Evolutionary conservation across 768 basidiomycete genomes (phyloP).

Genomic region (Collybia sp.): DNA sequence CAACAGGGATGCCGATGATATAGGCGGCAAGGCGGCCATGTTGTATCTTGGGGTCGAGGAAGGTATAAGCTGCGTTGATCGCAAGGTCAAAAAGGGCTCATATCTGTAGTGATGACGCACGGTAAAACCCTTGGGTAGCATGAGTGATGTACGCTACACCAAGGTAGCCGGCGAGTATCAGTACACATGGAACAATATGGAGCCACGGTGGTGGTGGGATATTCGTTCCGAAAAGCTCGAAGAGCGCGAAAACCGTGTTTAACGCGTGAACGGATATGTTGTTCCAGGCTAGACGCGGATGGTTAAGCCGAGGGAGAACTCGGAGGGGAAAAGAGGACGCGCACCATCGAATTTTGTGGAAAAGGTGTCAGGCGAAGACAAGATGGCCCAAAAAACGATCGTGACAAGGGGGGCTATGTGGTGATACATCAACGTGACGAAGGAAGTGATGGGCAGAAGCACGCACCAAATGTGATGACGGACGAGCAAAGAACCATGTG

Average conservation of each 20-base stretch:
- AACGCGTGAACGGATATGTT: conserved; percentile 59
- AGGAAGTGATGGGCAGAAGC: neutral
- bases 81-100: neutral
- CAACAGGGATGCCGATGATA: conserved; percentile 55
- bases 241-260: conserved; percentile 51
- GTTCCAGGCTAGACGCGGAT: conserved; percentile 39
- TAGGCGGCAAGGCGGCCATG: conserved; percentile 49
- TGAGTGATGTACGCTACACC: conserved; percentile 66
- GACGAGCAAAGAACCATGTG: conserved; percentile 52
- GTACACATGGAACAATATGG: conserved; percentile 37
- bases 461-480: conserved; percentile 54
- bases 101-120: conserved; percentile 31
- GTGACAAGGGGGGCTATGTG: conserved; percentile 58
- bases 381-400: conserved; percentile 55
- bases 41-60: conserved; percentile 51
- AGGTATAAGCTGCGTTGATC: conserved; percentile 50
- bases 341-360: conserved; percentile 29
- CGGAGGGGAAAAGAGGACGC: conserved; percentile 10
- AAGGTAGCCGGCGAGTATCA: conserved; percentile 53
- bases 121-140: conserved; percentile 57
- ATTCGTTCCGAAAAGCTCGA: conserved; percentile 56
- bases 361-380: conserved; percentile 40
- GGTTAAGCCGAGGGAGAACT: neutral
- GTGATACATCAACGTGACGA: neutral
- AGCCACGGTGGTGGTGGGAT: conserved; percentile 48